Base-by-base conservation (phyloP, 179 eudicot species). In the Dionaea muscipula region DNA sequence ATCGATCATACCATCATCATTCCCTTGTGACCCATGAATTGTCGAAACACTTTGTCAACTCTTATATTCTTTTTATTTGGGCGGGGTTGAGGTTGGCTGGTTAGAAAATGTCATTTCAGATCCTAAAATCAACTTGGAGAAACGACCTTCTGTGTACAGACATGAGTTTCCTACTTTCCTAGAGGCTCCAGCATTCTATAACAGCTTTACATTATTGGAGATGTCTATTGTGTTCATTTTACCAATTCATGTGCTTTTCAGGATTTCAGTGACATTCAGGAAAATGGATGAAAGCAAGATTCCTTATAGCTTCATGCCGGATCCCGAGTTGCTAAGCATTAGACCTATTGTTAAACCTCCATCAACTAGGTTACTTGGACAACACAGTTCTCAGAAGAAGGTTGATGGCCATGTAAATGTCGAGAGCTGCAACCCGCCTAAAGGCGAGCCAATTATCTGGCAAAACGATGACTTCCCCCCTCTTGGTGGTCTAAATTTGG, bases 241-340 rank as follows among this genome's bases (percentile, higher is more conserved):
- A 37, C 19, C 4, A 33, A 20, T 0, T 6, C 20, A 15, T 35
- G 37, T 31, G 33, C 43, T 23, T 46, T 62, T 33, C 62, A 83
- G 86, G 62, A 81, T 81, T 37, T 84, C 86, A 2, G 77, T 81
- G 59, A 84, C 93, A 9, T 84, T 81, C 52, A 60, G 93, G 57
- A 84, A 68, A 60, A 84, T 84, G 93, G 84, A 81, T 27, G 76
- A 75, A 3, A 70, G 72, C 66, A 82, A 79, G 57, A 59, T 69
- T 44, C 88, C 84, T 0, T 70, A 65, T 54, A 48, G 24, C 5
- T 82, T 67, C 55, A 41, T 55, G 11, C 69, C 78, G 0, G 82
- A 76, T 35, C 78, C 77, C 2, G 78, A 82, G 39, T 55, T 79
- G 27, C 63, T 43, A 18, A 69, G 68, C 13, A 23, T 79, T 56